Evolutionary conservation across 208 protist genomes (phyloP), one percentile per base, ranked within the genome.

Genomic region (Crithidia bombi): DNA sequence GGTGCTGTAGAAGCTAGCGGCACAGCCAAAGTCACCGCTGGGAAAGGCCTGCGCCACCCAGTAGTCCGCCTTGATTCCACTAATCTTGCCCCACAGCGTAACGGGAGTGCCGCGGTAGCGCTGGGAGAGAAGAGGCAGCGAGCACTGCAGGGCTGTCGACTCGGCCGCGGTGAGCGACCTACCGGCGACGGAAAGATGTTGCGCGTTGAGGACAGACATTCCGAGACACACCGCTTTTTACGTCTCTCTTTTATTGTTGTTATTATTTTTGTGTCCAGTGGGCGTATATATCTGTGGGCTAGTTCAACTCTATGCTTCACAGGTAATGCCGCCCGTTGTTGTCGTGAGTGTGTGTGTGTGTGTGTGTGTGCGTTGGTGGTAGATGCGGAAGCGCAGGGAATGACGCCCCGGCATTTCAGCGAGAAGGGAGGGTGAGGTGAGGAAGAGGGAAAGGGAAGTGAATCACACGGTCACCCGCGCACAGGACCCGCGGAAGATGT

Each of bases 1-100:
- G 28, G 75, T 50, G 81, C 87, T 95, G 78, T 83, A 94, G 74
- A 95, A 93, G 64, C 73, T 82, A 23, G 83, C 73, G 38, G 82
- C 78, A 10, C 65, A 66, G 46, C 86, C 86, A 73, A 96, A 91
- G 30, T 87, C 58, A 26, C 81, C 89, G 28, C 75, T 59, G 0
- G 82, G 73, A 23, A 66, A 55, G 6, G 84, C 83, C 70, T 96
- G 89, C 21, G 89, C 89, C 11, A 97, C 51, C 44, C 90, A 78
- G 69, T 97, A 97, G 67, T 95, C 85, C 14, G 63, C 33, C 61
- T 84, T 80, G 65, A 81, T 68, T 1, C 89, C 93, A 0, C 44
- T 68, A 10, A 97, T 70, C 65, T 91, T 92, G 12, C 93, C 93
- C 93, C 93, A 97, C 43, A 95, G 88, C 23, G 78, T 57, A 11